Evolutionary conservation across 2,329 filamentous ascomycete genomes (phyloP).

Genomic region (Cladosporium sp.): DNA sequence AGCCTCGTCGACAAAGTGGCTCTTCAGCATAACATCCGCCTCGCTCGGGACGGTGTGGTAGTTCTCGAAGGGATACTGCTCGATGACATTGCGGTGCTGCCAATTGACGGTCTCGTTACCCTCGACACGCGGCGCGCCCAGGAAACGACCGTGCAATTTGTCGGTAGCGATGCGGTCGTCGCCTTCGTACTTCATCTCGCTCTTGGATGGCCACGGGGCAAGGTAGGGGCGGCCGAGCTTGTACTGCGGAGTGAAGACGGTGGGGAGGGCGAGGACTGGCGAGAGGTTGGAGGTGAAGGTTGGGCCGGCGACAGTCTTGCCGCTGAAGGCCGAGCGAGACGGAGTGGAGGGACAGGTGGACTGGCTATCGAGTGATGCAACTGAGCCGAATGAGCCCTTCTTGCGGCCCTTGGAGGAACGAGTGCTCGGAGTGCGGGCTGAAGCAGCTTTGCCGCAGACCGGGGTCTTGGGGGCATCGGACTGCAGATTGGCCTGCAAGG

Average conservation of each 20-base stretch:
- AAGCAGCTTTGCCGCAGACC: not conserved
- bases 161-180: constrained; percentile 44
- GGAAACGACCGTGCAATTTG: constrained; percentile 38
- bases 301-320: constrained; percentile 16
- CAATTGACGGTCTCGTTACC: constrained; percentile 39
- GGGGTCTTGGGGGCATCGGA: not conserved
- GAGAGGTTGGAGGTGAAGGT: constrained; percentile 17
- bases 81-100: constrained; percentile 37
- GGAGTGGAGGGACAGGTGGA: not conserved
- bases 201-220: constrained; percentile 37
- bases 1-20: constrained; percentile 17
- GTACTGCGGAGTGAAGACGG: constrained; percentile 32
- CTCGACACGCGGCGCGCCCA: constrained; percentile 40
- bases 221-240: constrained; percentile 24
- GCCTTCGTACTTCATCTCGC: constrained; percentile 46
- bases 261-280: constrained; percentile 35
- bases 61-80: constrained; percentile 38
- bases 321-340: constrained; percentile 4
- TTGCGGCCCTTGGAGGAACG: not conserved
- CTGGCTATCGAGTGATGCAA: too few species aligned
- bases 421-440: not conserved
- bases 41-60: constrained; percentile 17
- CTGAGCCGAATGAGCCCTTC: too few species aligned
- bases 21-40: constrained; percentile 18
- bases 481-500: not conserved